Percentiles rank a stretch among this genome's conserved stretches.
phyloP scores from a whole-genome alignment of 352 stramenopile genomes.

The Pythium rishiriense region DNA sequence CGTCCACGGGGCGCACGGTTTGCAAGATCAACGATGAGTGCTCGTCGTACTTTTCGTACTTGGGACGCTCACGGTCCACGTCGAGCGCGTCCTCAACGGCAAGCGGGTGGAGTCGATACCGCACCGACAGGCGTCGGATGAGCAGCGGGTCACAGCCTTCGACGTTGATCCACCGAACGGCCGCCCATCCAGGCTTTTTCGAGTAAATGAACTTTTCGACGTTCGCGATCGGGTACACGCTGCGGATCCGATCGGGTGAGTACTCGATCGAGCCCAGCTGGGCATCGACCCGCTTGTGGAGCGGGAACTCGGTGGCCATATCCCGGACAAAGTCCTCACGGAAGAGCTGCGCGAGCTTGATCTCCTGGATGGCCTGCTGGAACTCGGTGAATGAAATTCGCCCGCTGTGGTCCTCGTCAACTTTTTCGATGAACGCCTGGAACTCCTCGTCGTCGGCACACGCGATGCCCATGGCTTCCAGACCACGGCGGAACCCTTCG shows the following conservation, averaged over 20 bases:
- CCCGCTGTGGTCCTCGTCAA: conserved; percentile 82
- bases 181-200: conserved; percentile 65
- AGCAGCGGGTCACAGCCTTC: conserved; percentile 62
- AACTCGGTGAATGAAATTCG: conserved; percentile 88
- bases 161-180: conserved; percentile 84
- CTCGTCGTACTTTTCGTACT: conserved; percentile 87
- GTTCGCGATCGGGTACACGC: conserved; percentile 64
- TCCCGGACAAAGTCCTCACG: conserved; percentile 54
- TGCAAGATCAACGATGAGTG: conserved; percentile 80
- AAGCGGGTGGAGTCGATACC: conserved; percentile 82
- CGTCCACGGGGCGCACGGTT: conserved; percentile 54
- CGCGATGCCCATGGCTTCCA: conserved; percentile 78
- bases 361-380: conserved; percentile 84
- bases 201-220: conserved; percentile 88
- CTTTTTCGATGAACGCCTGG: conserved; percentile 65
- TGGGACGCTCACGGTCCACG: conserved; percentile 73
- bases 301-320: conserved; percentile 27
- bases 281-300: conserved; percentile 15
- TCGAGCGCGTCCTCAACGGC: conserved; percentile 85
- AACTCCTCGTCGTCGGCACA: conserved; percentile 67
- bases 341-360: conserved; percentile 88
- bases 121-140: conserved; percentile 73
- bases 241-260: conserved; percentile 70
- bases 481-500: conserved; percentile 64
- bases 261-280: conserved; percentile 76